These are phyloP conservation scores for Scheffersomyces lignicola DNA, from an alignment of 1,139 yeast genomes.

Conservation along the genomic window DNA sequence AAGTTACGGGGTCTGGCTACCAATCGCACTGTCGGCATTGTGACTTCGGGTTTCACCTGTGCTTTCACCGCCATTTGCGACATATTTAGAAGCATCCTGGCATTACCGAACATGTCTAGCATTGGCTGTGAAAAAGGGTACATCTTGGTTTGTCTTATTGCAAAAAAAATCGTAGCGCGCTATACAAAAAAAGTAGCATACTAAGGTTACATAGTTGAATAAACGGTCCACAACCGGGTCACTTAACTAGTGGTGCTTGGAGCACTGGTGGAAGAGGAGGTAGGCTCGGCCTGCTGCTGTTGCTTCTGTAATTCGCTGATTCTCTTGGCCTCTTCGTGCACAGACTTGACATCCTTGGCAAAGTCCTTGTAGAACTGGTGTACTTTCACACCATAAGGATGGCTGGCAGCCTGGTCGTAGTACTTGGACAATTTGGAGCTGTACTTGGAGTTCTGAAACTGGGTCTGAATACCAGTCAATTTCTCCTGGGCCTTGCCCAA, in stretches of 20 bases:
- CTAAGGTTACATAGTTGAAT: too few relatives aligned
- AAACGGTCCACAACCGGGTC: too few relatives aligned
- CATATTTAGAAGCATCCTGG: too few relatives aligned
- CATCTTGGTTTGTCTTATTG: neutral
- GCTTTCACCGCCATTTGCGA: too few relatives aligned
- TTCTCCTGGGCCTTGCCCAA: slow-evolving; percentile 16
- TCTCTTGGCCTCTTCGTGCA: slow-evolving; percentile 73
- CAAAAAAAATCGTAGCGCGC: too few relatives aligned
- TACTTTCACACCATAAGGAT: slow-evolving; percentile 39
- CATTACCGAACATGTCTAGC: too few relatives aligned
- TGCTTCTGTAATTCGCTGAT: slow-evolving; percentile 53
- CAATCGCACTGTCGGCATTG: too few relatives aligned
- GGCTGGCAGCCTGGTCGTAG: slow-evolving; percentile 34
- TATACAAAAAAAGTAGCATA: too few relatives aligned
- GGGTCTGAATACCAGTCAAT: slow-evolving; percentile 3
- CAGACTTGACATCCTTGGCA: slow-evolving; percentile 58
- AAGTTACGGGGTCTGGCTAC: too few relatives aligned
- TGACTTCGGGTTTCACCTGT: too few relatives aligned
- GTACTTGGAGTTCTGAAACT: slow-evolving; percentile 12
- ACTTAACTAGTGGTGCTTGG: too few relatives aligned
- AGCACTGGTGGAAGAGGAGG: slow-evolving; percentile 2
- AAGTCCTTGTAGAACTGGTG: slow-evolving; percentile 44
- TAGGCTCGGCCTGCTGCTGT: slow-evolving; percentile 1
- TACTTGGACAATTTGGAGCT: slow-evolving; percentile 30
- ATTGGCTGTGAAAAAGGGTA: neutral